phyloP scores from a whole-genome alignment of 2,329 filamentous ascomycete species.

The Aschersonia sp. region DNA sequence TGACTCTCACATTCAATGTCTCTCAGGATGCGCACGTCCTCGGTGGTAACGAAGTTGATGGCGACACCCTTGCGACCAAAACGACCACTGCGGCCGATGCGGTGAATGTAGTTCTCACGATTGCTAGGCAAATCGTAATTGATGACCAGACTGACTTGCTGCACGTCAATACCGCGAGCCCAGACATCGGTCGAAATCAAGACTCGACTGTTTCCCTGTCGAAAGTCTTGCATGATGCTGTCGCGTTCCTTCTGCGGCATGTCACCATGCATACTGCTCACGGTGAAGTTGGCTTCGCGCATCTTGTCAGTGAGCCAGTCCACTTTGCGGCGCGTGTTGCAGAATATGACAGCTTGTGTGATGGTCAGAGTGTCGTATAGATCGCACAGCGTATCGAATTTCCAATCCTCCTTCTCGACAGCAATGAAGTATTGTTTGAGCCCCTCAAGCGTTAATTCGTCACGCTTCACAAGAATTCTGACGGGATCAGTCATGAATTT shows the following conservation, averaged over 20 bases:
- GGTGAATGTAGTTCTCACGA: slow-evolving; percentile 99
- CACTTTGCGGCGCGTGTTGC: slow-evolving; percentile 97
- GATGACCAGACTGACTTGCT: slow-evolving; percentile 95
- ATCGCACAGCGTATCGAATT: slow-evolving; percentile 96
- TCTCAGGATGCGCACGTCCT: slow-evolving; percentile 91
- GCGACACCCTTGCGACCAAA: slow-evolving; percentile 98
- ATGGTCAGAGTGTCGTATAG: slow-evolving; percentile 98
- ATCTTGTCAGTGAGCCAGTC: slow-evolving; percentile 99
- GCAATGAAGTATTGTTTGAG: slow-evolving; percentile 99
- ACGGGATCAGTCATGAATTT: slow-evolving; percentile 99
- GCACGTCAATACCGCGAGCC: slow-evolving; percentile 96
- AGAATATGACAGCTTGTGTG: slow-evolving; percentile 98
- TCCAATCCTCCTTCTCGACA: slow-evolving; percentile 99
- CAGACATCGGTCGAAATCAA: slow-evolving; percentile 96
- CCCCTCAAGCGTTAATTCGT: slow-evolving; percentile 92
- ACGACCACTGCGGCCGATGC: slow-evolving; percentile 86
- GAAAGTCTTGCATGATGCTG: slow-evolving; percentile 98
- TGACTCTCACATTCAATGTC: slow-evolving; percentile 77
- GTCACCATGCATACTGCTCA: slow-evolving; percentile 96
- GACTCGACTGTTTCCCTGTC: slow-evolving; percentile 89
- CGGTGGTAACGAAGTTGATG: slow-evolving; percentile 98
- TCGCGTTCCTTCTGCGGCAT: slow-evolving; percentile 98
- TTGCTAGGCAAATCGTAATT: slow-evolving; percentile 98
- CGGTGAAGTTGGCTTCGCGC: slow-evolving; percentile 96
- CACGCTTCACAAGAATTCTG: slow-evolving; percentile 93